A percentile compares a stretch with the other conserved stretches of the same genome.
Evolutionary conservation across 306 rosid species (phyloP).

Genomic region (Trifolium subterraneum): DNA sequence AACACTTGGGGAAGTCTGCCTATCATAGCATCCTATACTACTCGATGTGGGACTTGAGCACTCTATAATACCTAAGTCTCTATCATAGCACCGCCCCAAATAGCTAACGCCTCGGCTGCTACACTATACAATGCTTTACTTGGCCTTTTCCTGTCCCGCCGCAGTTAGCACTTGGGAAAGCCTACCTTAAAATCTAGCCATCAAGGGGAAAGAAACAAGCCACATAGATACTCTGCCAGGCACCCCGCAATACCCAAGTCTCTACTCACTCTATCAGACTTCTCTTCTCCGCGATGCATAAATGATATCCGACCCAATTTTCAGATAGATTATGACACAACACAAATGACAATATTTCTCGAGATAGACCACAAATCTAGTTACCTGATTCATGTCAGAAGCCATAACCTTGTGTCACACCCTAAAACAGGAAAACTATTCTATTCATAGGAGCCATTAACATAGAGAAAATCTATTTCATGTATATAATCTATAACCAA

Average conservation of each 20-base stretch:
- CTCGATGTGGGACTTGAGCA: background rate
- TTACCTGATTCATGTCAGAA: conserved; percentile 5
- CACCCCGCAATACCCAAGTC: background rate
- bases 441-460: conserved; percentile 8
- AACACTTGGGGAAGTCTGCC: background rate
- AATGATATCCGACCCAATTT: conserved; percentile 13
- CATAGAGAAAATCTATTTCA: conserved; percentile 4
- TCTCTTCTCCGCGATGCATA: background rate
- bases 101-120: background rate
- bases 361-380: conserved; percentile 33
- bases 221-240: background rate
- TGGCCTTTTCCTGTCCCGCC: background rate
- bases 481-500: background rate
- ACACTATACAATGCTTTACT: background rate
- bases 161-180: background rate
- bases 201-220: background rate
- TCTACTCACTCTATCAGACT: background rate
- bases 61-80: background rate
- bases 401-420: background rate
- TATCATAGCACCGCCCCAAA: background rate
- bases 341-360: conserved; percentile 7
- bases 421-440: conserved; percentile 17
- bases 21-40: background rate
- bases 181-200: background rate
- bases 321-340: background rate